Conservation (phyloP, 1,284 basidiomycete species). For the Boletus hoseneyae region DNA sequence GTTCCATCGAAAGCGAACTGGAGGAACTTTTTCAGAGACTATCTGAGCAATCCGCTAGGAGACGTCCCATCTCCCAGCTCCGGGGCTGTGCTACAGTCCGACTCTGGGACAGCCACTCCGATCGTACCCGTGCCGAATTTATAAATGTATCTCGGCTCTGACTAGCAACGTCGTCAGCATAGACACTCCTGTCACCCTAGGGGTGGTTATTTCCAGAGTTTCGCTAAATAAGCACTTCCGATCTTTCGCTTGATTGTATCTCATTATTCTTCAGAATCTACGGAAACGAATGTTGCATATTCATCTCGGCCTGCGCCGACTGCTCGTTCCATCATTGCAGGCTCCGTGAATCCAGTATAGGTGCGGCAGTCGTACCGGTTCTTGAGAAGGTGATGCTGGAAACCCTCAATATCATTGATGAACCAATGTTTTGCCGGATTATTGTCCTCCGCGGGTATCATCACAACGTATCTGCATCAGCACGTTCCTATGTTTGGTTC, state of each 20-base stretch:
- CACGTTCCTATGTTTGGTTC: neutral
- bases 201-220: neutral
- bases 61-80: slow-evolving; percentile 23
- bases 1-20: slow-evolving; percentile 72
- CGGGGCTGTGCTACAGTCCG: slow-evolving; percentile 11
- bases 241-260: neutral
- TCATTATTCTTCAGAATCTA: neutral
- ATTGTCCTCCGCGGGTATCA: neutral
- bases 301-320: no score
- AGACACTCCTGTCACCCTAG: slow-evolving; percentile 6
- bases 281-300: neutral
- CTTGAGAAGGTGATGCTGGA: neutral
- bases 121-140: slow-evolving; percentile 3
- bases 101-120: slow-evolving; percentile 26
- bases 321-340: no score
- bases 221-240: neutral
- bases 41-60: slow-evolving; percentile 38
- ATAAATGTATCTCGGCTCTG: neutral
- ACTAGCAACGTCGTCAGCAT: neutral
- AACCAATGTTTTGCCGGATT: neutral
- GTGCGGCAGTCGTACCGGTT: neutral
- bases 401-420: neutral
- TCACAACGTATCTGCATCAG: neutral
- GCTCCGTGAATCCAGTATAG: no score
- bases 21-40: slow-evolving; percentile 65